A percentile compares a stretch with the other conserved stretches of the same genome.
These are phyloP conservation scores for Fusarium bactridioides DNA, from an alignment of 2,329 filamentous ascomycete species.

Conservation along the genomic window DNA sequence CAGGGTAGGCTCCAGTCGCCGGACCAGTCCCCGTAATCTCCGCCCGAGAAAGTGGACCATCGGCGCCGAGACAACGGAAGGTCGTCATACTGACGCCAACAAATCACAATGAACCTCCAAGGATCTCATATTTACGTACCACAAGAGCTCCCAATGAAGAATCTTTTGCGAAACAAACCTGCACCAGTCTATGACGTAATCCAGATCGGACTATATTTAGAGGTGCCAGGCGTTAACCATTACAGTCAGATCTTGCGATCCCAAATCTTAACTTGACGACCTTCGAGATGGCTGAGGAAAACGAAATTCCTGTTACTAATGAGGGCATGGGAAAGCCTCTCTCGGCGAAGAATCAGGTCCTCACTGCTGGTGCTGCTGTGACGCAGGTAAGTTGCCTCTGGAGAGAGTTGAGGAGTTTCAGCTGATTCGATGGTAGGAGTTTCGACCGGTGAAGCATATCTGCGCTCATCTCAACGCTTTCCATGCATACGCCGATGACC, in stretches of 20 bases:
- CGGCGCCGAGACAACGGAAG: conserved; percentile 7
- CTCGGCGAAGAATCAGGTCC: conserved; percentile 62
- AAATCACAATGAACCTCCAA: neutral
- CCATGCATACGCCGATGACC: conserved; percentile 80
- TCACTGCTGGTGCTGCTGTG: conserved; percentile 68
- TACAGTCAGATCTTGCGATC: neutral
- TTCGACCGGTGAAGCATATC: conserved; percentile 75
- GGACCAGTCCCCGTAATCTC: neutral
- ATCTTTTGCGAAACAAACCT: neutral
- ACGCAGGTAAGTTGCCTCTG: conserved; percentile 56
- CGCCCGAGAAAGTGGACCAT: conserved; percentile 9
- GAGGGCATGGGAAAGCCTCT: conserved; percentile 55
- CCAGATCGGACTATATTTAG: neutral
- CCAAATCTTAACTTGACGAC: conserved; percentile 14
- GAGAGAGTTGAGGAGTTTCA: neutral
- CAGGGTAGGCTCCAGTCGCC: conserved; percentile 7
- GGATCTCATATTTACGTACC: neutral
- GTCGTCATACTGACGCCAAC: conserved; percentile 34
- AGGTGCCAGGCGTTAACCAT: neutral
- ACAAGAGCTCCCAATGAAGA: neutral
- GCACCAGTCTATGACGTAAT: conserved; percentile 31
- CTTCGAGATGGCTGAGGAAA: neutral
- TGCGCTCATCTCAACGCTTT: conserved; percentile 90
- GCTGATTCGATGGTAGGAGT: conserved; percentile 55
- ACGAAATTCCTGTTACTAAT: conserved; percentile 23